Percentiles rank a stretch among this genome's conserved stretches.
Conservation (phyloP, 768 basidiomycete species). For the Scleroderma bovista region DNA sequence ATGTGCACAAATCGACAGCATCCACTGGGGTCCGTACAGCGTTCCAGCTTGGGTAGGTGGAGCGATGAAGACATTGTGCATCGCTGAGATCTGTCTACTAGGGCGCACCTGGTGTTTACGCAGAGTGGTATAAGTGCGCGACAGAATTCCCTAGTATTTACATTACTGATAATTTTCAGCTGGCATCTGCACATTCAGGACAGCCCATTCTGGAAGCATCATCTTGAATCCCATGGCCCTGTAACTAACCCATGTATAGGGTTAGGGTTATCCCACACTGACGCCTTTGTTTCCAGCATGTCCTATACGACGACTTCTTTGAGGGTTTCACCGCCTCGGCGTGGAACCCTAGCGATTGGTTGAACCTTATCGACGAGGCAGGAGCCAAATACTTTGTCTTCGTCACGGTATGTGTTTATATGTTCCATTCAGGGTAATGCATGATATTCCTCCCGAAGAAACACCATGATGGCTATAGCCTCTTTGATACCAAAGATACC, state of each 20-base stretch:
- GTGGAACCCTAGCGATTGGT: slow-evolving; percentile 51
- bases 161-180: slow-evolving; percentile 15
- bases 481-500: slow-evolving; percentile 53
- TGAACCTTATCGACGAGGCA: slow-evolving; percentile 47
- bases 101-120: slow-evolving; percentile 38
- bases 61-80: not conserved
- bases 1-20: slow-evolving; percentile 22
- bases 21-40: slow-evolving; percentile 48
- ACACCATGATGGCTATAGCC: slow-evolving; percentile 56
- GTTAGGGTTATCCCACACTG: not conserved
- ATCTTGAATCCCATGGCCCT: slow-evolving; percentile 43
- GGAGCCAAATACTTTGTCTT: slow-evolving; percentile 62
- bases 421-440: not conserved
- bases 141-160: not conserved
- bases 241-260: slow-evolving; percentile 17
- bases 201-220: slow-evolving; percentile 44
- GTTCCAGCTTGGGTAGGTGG: slow-evolving; percentile 37
- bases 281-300: slow-evolving; percentile 24
- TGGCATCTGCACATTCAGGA: slow-evolving; percentile 34
- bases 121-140: slow-evolving; percentile 55
- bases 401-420: slow-evolving; percentile 34
- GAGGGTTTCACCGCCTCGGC: slow-evolving; percentile 44
- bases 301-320: slow-evolving; percentile 57
- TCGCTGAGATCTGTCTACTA: slow-evolving; percentile 14
- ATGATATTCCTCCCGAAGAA: slow-evolving; percentile 29